phyloP scores from a whole-genome alignment of 2,329 filamentous ascomycete genomes.

The Leptosphaerulina australis region DNA sequence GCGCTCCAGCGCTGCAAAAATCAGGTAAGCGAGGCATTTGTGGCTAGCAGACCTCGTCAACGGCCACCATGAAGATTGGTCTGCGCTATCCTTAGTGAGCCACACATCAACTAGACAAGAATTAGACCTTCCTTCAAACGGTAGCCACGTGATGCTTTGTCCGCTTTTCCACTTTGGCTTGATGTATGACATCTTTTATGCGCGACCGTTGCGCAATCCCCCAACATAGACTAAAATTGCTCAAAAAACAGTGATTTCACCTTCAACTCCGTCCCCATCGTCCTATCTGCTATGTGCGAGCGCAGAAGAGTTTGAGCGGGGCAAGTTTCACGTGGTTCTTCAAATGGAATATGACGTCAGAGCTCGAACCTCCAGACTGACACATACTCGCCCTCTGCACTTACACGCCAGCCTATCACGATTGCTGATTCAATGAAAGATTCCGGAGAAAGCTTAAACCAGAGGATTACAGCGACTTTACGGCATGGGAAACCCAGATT shows the following conservation, averaged over 20 bases:
- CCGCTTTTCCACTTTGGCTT: background rate
- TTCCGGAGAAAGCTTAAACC: conserved; percentile 7
- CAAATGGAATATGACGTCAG: conserved; percentile 5
- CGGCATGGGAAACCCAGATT: conserved; percentile 36
- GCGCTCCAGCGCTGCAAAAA: background rate
- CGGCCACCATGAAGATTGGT: conserved; percentile 2
- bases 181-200: conserved; percentile 7
- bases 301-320: background rate
- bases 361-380: background rate
- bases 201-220: conserved; percentile 5
- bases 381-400: background rate
- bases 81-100: background rate
- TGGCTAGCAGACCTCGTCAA: conserved; percentile 1
- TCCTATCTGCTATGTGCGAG: background rate
- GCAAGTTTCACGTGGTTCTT: background rate
- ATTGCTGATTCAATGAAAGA: no score
- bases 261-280: background rate
- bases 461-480: conserved; percentile 19
- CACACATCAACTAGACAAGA: background rate
- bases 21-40: conserved; percentile 6
- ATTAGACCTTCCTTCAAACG: background rate
- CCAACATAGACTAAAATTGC: background rate
- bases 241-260: background rate
- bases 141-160: background rate
- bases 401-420: conserved; percentile 2